Evolutionary conservation across 345 rosid species (phyloP), one percentile per base, ranked within the genome.

Genomic region (Populus euphratica): DNA sequence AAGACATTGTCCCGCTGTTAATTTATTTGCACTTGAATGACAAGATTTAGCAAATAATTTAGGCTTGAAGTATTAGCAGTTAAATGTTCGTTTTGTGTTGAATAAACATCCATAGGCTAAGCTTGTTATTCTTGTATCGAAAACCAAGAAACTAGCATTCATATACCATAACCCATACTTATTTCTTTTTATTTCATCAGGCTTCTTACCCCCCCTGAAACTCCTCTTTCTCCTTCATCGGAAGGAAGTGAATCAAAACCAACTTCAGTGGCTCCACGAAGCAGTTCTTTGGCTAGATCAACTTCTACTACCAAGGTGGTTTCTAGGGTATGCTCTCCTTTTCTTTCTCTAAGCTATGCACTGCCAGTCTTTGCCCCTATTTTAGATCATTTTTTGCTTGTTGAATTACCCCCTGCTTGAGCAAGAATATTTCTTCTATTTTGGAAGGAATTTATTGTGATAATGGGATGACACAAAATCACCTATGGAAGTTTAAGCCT

Each of bases 131-230:
- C 36, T 50, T 39, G 63, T n/a, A 8, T 59, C 16, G 2, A 25
- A 39, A 68, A 68, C 35, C 44, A 63, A 52, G 50, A 52, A 71
- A 54, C 8, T 67, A n/a, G 41, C 25, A 69, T 67, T 62, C 38
- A 47, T 1, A 27, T 54, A 12, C 49, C 20, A 8, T 44, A 20
- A 61, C 18, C 36, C 50, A 7, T 43, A 6, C 38, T 77, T 74
- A 59, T 50, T 14, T 20, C 66, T 56, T 44, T 75, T n/a, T 25
- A 18, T 79, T 68, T 83, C 69, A 39, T 49, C 77, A 96, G 99
- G 99, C 97, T 96, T 84, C 97, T 96, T 69, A 92, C 99, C 64
- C 99, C 99, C 78, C 99, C 99, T 23, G 98, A 94, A 82, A 96
- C 99, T 81, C 99, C 99, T 25, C 92, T 92, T 49, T 85, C 84